Evolutionary conservation across 2,329 filamentous ascomycete genomes (phyloP).

Genomic region (Beauveria caledonica): DNA sequence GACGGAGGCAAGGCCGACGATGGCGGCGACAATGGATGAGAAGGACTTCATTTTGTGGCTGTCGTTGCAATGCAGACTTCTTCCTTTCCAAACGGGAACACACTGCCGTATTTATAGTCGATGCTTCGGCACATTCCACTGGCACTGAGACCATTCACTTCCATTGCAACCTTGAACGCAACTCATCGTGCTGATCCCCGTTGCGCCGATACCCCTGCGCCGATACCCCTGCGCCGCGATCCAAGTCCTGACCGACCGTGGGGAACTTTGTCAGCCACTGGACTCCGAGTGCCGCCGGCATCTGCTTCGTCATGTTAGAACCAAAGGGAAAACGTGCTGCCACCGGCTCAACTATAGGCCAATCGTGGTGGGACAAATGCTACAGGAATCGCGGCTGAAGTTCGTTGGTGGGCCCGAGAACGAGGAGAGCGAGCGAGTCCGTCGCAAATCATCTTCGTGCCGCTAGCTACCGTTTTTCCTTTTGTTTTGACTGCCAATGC

Average conservation of each 20-base stretch:
- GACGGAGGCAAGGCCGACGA: slow-evolving; percentile 8
- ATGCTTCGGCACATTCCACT: not conserved
- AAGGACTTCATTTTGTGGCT: slow-evolving; percentile 12
- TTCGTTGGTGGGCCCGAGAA: not conserved
- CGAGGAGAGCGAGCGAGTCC: slow-evolving; percentile 6
- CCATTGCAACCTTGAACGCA: not conserved
- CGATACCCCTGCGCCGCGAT: slow-evolving; percentile 3
- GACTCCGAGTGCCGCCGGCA: not conserved
- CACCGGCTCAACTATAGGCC: not conserved
- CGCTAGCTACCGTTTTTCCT: not conserved
- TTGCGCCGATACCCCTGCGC: slow-evolving; percentile 2
- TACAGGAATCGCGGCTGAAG: slow-evolving; percentile 3
- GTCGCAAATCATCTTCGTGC: not conserved
- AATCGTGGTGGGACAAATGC: not conserved
- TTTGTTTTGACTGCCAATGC: not conserved
- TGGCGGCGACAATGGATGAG: slow-evolving; percentile 12
- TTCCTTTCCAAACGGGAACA: not conserved
- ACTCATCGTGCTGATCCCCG: not conserved
- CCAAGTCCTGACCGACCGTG: not conserved
- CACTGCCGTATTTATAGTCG: slow-evolving; percentile 1
- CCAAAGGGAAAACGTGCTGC: slow-evolving; percentile 1
- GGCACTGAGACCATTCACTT: no score
- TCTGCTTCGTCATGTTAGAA: not conserved
- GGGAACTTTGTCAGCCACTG: not conserved
- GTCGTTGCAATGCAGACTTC: not conserved